Percentiles rank a stretch among this genome's conserved stretches.
Conservation (phyloP, 768 basidiomycete genomes). For the Rhodotorula diobovata region DNA sequence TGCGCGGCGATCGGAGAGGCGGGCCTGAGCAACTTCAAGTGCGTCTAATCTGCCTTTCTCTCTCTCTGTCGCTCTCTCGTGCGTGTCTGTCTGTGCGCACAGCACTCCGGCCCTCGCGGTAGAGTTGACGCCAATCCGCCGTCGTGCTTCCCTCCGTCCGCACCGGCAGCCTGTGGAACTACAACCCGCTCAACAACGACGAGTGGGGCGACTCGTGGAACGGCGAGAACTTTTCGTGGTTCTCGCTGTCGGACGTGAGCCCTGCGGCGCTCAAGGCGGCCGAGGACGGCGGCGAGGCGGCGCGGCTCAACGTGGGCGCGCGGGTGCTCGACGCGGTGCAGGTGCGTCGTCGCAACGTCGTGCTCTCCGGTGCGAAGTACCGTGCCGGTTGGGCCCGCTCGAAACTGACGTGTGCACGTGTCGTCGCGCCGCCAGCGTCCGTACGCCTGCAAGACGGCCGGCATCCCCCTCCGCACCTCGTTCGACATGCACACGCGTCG, state of each 20-base stretch:
- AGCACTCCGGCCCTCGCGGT: too few species aligned
- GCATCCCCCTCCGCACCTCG: conserved; percentile 56
- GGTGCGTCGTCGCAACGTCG: conserved; percentile 45
- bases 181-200: conserved; percentile 83
- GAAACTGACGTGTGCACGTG: neutral
- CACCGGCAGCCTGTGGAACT: conserved; percentile 77
- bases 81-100: too few species aligned
- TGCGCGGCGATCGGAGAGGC: conserved; percentile 68
- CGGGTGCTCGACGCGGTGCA: conserved; percentile 73
- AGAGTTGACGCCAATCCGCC: neutral
- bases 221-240: conserved; percentile 94
- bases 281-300: conserved; percentile 49
- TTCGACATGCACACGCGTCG: conserved; percentile 28
- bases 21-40: conserved; percentile 61
- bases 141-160: neutral
- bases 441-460: conserved; percentile 84
- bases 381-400: neutral
- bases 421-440: conserved; percentile 56
- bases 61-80: too few species aligned
- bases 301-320: conserved; percentile 75
- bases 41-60: neutral
- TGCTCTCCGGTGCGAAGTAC: too few species aligned
- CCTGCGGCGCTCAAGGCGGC: conserved; percentile 14
- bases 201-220: conserved; percentile 58
- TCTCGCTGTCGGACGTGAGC: conserved; percentile 47